These are phyloP conservation scores for Aureobasidium pullulans DNA, from an alignment of 2,329 filamentous ascomycete species.

Conservation along the genomic window DNA sequence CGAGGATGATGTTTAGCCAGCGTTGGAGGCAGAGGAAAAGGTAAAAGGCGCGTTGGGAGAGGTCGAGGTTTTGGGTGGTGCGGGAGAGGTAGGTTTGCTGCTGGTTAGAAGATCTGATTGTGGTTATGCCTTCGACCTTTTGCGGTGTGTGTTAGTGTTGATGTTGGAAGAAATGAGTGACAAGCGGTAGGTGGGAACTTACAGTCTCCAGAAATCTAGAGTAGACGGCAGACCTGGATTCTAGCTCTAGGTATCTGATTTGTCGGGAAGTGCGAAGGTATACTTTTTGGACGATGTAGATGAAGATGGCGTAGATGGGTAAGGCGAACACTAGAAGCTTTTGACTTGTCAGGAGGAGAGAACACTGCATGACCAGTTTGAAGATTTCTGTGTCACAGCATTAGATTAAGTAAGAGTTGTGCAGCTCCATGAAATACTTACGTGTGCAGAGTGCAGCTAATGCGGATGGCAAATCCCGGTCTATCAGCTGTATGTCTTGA, in stretches of 20 bases:
- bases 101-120: constrained; percentile 48
- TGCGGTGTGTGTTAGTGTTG: constrained; percentile 34
- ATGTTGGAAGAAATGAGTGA: constrained; percentile 27
- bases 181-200: not conserved
- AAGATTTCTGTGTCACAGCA: not conserved
- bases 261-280: constrained; percentile 44
- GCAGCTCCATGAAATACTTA: not conserved
- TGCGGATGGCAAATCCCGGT: constrained; percentile 31
- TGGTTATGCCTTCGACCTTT: constrained; percentile 40
- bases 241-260: constrained; percentile 46
- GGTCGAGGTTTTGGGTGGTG: constrained; percentile 32
- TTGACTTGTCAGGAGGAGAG: constrained; percentile 24
- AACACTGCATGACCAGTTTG: constrained; percentile 13
- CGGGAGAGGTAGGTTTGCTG: constrained; percentile 32
- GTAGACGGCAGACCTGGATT: constrained; percentile 43
- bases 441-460: not conserved
- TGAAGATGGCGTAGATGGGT: constrained; percentile 28
- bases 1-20: constrained; percentile 37
- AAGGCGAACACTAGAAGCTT: constrained; percentile 15
- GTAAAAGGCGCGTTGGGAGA: constrained; percentile 38
- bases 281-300: constrained; percentile 32
- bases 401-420: no score
- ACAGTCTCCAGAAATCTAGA: constrained; percentile 5
- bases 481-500: constrained; percentile 40
- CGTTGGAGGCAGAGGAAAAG: constrained; percentile 38